Evolutionary conservation across 495 filamentous ascomycete species (phyloP), one percentile per base, ranked within the genome.

Genomic region (Daldinia bambusicola): DNA sequence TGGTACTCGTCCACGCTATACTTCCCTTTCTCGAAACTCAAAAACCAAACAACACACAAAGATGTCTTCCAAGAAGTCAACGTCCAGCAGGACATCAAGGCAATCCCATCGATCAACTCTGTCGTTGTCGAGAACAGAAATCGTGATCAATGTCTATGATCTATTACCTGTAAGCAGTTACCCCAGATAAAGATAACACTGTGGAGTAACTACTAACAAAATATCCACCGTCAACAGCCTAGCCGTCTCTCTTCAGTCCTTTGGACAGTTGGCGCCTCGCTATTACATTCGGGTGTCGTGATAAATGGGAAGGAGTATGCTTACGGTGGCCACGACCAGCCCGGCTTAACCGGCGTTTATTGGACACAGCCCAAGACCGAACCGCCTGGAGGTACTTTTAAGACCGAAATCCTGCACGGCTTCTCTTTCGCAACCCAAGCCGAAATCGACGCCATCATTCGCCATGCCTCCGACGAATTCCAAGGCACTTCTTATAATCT

Each of bases 81-180:
- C 83, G 20, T 75, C 80, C 36, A 63, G 63, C 34, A 72, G 70
- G 50, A 48, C 70, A 3, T 76, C 74, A 10, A 78, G 78, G 68
- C 75, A 80, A 48, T 83, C 85, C 14, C 87, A 87, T 65, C 79
- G 88, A 32, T 85, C 85, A 37, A 90, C 87, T 5, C 72, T 86
- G 45, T 88, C 88, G 2, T 74, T 89, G 36, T 86, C 87, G 57
- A 91, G 89, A 69, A 93, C 89, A 9, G 87, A 92, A 74, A 84
- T 94, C 10, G 70, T 86, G n/a, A 93, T 94, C 74, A 89, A 93
- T 74, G 89, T 92, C 72, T 94, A 94, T 75, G 92, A 94, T 75
- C 82, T 93, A 8, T 82, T 93, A 26, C 89, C 91, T 12, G 89
- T 91, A 83, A 70, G 85, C 71, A 55, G 45, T 48, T 53, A 38